Conservation (phyloP, 306 rosid genomes). For the Inga oerstediana region DNA sequence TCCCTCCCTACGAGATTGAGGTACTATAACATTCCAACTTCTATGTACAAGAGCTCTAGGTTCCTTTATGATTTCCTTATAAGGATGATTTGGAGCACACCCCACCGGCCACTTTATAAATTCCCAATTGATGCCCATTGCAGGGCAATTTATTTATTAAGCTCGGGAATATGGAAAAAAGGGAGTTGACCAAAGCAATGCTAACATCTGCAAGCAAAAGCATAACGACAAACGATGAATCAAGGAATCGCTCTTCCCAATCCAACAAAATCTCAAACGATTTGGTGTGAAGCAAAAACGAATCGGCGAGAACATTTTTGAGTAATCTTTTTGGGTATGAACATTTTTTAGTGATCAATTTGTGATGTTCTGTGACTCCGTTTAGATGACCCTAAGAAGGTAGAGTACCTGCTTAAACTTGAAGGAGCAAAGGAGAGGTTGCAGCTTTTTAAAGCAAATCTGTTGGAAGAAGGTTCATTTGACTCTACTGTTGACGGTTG, state of each 20-base stretch:
- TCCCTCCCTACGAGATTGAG: too few relatives aligned
- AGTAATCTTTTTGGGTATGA: too few relatives aligned
- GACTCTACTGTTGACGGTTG: conserved; percentile 1
- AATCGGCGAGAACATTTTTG: background rate
- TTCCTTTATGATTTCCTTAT: too few relatives aligned
- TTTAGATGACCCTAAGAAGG: background rate
- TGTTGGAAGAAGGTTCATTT: conserved; percentile 2
- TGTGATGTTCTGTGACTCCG: background rate
- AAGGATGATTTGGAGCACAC: too few relatives aligned
- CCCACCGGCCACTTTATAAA: too few relatives aligned
- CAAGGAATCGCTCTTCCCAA: background rate
- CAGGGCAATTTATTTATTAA: too few relatives aligned
- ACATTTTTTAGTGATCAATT: background rate
- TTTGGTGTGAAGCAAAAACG: background rate
- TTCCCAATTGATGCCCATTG: too few relatives aligned
- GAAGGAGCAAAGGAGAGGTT: conserved; percentile 6
- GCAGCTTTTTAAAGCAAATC: background rate
- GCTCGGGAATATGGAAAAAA: too few relatives aligned
- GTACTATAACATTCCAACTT: too few relatives aligned
- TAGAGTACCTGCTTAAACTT: background rate
- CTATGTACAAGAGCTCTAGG: too few relatives aligned
- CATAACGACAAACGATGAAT: background rate
- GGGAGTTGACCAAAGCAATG: too few relatives aligned
- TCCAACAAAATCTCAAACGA: background rate
- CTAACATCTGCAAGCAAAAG: background rate